Conservation (phyloP, 805 yeast species). For the Yamadazyma phyllophila region DNA sequence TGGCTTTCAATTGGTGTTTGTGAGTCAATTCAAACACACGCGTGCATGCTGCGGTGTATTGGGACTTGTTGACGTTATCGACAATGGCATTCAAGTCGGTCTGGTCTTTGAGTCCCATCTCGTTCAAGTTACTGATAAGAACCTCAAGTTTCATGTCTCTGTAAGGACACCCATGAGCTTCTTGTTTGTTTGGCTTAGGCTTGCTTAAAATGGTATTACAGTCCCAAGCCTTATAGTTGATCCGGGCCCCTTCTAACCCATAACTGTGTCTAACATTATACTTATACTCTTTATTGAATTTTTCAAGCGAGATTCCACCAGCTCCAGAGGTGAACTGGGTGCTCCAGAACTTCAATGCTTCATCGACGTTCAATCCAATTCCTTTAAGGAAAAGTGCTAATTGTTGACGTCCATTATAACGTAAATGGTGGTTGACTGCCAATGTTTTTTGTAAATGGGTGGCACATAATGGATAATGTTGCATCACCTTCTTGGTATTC, state of each 20-base stretch:
- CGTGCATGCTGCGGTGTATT: conserved; percentile 85
- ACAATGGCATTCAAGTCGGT: conserved; percentile 56
- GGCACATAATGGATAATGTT: conserved; percentile 84
- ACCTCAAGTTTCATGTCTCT: conserved; percentile 69
- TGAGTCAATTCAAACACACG: conserved; percentile 79
- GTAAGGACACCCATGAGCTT: conserved; percentile 92
- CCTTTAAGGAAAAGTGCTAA: conserved; percentile 83
- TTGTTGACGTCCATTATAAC: conserved; percentile 83
- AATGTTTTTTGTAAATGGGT: conserved; percentile 63
- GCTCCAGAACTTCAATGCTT: conserved; percentile 84
- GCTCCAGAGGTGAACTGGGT: conserved; percentile 55
- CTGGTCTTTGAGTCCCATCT: conserved; percentile 65
- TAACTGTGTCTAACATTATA: conserved; percentile 87
- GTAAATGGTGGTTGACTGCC: conserved; percentile 63
- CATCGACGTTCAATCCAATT: conserved; percentile 83
- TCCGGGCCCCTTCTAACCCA: conserved; percentile 88
- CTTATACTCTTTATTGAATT: conserved; percentile 82
- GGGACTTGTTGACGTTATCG: conserved; percentile 65
- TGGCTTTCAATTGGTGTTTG: conserved; percentile 37
- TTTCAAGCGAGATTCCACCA: conserved; percentile 58
- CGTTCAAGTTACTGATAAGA: conserved; percentile 52
- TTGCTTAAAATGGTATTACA: conserved; percentile 74
- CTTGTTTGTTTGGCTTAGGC: conserved; percentile 65
- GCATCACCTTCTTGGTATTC: conserved; percentile 48
- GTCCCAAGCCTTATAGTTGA: conserved; percentile 81